Evolutionary conservation across 2,329 filamentous ascomycete genomes (phyloP), one percentile per base, ranked within the genome.

Genomic region (Cryphonectria japonica): DNA sequence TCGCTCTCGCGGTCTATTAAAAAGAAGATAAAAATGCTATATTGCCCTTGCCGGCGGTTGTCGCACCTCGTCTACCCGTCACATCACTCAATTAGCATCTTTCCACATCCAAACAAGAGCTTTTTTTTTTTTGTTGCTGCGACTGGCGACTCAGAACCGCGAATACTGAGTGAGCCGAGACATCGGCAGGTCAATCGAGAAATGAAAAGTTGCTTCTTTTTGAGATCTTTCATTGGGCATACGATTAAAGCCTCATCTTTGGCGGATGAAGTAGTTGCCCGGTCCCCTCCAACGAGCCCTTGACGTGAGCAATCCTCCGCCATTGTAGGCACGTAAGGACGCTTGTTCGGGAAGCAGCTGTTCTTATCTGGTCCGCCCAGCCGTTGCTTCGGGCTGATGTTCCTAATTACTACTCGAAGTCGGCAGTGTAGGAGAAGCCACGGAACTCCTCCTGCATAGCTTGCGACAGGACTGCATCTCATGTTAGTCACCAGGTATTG

Each of bases 381-480:
- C 34, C 34, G 19, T 39, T 16, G 61, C 26, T 43, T 41, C 26
- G 13, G 39, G 26, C n/a, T 46, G 26, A 5, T 50, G 6, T 32
- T 29, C 39, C 60, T 16, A 43, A 69, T 74, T 29, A 60, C 80
- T 85, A 95, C 73, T 92, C 92, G 83, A 97, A 97, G 81, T 97
- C 94, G 72, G 93, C 93, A 67, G 93, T 96, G 83, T 99, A 99
- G 37, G 95, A 98, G 85, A 99, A 99, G 75, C 96, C 96, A 72
- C 96, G 91, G 92, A 99, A 99, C 81, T 99, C 95, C 85, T 99
- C 96, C 84, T 99, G 96, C 95, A 98, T 98, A 60, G 94, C 94
- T 85, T 98, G 96, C 39, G 95, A 97, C 74, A 99, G 88, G 61
- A 99, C 96, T 97, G 76, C 1, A 73, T 62, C 54, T 34, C 37